Base-by-base conservation (phyloP, 2,329 filamentous ascomycete genomes). In the Colletotrichum somersetense region DNA sequence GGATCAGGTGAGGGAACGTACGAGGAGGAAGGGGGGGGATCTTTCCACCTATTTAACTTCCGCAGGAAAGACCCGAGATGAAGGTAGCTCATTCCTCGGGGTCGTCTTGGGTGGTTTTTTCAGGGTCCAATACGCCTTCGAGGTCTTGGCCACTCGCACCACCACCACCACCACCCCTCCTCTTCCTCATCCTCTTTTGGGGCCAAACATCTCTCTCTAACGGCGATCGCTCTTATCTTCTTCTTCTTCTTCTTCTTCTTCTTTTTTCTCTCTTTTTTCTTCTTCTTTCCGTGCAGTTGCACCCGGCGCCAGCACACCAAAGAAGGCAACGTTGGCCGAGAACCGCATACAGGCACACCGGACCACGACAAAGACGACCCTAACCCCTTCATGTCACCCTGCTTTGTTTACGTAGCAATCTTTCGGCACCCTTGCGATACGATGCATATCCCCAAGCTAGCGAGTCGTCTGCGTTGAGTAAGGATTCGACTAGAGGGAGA, bases 101-200 rank as follows among this genome's bases (percentile, higher is more conserved):
- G 58, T 44, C 62, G 12, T 12, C 4, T 20, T n/a, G n/a, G n/a
- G 12, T 23, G 20, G 5, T 16, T 42, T 18, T 44, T 67, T 20
- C 38, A 67, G 68, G 68, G 68, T 71, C 64, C 64, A 67, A 46
- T 67, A 30, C 57, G 7, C 57, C 50, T 57, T n/a, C 50, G 38
- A 67, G 33, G 33, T 44, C 42, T 30, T 38, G 26, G 2, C 50
- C 33, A n/a, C 23, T 35, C 66, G 23, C 38, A 40, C 59, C 23
- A 58, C 46, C 44, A 44, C 42, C 16, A 44, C 42, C 38, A 14
- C 12, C 38, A 12, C 38, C 38, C 7, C 35, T 1, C 35, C 33
- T 18, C 44, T 7, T 38, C 14, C 6, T 44, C 26, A 14, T 20
- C 44, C 12, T 58, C 33, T 12, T 30, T 46, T 12, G 35, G 30